These are phyloP conservation scores for Phoma sp. DNA, from an alignment of 2,329 filamentous ascomycete genomes.

Conservation along the genomic window DNA sequence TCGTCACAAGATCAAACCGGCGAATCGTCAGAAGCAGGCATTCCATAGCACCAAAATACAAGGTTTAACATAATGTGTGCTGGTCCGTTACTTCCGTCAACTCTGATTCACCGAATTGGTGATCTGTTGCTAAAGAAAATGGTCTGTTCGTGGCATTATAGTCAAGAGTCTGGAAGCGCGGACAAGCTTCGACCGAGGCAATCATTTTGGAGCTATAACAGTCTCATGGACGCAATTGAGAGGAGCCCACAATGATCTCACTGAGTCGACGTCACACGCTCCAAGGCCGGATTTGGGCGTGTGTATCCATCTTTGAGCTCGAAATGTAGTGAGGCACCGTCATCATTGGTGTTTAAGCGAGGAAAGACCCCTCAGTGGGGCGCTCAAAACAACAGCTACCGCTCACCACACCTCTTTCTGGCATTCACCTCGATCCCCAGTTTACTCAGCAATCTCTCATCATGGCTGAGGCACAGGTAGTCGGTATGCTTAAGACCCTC, in stretches of 20 bases:
- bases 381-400: slow-evolving; percentile 42
- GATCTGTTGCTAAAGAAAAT: too few relatives aligned
- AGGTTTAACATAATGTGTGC: too few relatives aligned
- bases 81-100: too few relatives aligned
- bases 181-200: neutral
- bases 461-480: slow-evolving; percentile 45
- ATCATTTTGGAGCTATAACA: neutral
- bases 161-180: too few relatives aligned
- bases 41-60: too few relatives aligned
- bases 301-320: slow-evolving; percentile 15
- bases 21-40: too few relatives aligned
- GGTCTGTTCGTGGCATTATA: too few relatives aligned
- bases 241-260: slow-evolving; percentile 4
- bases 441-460: slow-evolving; percentile 35
- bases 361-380: slow-evolving; percentile 42
- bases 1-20: too few relatives aligned
- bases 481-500: slow-evolving; percentile 34
- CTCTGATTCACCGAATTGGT: too few relatives aligned
- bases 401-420: slow-evolving; percentile 33
- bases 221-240: neutral
- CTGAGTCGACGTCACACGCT: slow-evolving; percentile 6
- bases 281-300: slow-evolving; percentile 1
- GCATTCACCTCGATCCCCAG: slow-evolving; percentile 30
- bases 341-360: slow-evolving; percentile 44
- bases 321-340: slow-evolving; percentile 13